Conservation (phyloP, 805 yeast genomes). For the Myxozyma neglecta region DNA sequence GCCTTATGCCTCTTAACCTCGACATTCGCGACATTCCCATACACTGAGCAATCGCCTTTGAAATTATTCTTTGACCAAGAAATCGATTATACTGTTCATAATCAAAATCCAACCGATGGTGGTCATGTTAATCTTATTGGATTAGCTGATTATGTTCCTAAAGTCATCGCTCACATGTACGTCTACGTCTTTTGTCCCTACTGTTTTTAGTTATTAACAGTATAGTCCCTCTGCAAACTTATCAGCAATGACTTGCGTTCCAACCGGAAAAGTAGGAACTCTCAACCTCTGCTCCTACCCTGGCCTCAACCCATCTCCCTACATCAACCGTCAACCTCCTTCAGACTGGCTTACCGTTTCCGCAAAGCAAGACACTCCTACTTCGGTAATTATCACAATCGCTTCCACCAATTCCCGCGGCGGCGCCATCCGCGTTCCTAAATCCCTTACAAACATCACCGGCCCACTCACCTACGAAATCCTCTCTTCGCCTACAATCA, state of each 20-base stretch:
- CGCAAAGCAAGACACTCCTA: neutral
- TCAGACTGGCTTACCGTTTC: constrained; percentile 8
- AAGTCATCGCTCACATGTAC: constrained; percentile 10
- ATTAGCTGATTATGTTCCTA: constrained; percentile 5
- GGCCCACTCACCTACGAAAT: neutral
- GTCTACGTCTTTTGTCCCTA: neutral
- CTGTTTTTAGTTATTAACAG: neutral
- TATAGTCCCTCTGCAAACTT: constrained; percentile 17
- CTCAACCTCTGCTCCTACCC: constrained; percentile 18
- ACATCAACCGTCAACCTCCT: constrained; percentile 6
- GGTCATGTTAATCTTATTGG: constrained; percentile 15
- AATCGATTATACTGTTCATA: constrained; percentile 14
- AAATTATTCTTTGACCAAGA: constrained; percentile 21
- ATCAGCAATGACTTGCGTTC: neutral
- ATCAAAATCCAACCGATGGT: constrained; percentile 6
- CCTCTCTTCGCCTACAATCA: constrained; percentile 4
- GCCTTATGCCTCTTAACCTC: neutral
- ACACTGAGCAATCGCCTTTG: constrained; percentile 14
- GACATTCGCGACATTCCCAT: constrained; percentile 15
- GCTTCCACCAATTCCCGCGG: constrained; percentile 11
- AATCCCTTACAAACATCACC: neutral
- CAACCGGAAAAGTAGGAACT: constrained; percentile 5
- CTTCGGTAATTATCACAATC: neutral
- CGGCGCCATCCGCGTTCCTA: constrained; percentile 12
- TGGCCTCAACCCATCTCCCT: constrained; percentile 10